Percentiles rank a stretch among this genome's conserved stretches.
Conservation (phyloP, 2,329 filamentous ascomycete species). For the Arthrobotrys entomopaga region DNA sequence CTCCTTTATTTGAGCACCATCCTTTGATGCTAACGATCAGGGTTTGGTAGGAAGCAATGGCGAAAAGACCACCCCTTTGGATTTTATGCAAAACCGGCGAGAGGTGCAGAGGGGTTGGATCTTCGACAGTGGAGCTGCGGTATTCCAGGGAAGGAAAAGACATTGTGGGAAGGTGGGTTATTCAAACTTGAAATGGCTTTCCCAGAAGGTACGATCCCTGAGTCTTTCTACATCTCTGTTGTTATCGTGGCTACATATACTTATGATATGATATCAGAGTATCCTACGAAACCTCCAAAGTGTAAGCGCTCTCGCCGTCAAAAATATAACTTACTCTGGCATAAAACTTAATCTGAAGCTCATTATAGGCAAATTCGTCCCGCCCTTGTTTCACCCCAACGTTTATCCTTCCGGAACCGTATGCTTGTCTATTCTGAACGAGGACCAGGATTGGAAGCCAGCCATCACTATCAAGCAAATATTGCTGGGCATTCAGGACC, state of each 20-base stretch:
- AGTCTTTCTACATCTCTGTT: not conserved
- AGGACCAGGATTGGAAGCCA: constrained; percentile 98
- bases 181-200: constrained; percentile 95
- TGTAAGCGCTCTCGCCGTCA: constrained; percentile 70
- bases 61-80: constrained; percentile 96
- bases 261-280: constrained; percentile 70
- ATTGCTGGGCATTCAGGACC: constrained; percentile 91
- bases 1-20: constrained; percentile 31
- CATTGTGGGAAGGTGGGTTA: constrained; percentile 95
- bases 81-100: constrained; percentile 89
- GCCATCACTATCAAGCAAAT: constrained; percentile 99
- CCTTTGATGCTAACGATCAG: constrained; percentile 24
- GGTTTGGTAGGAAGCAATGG: constrained; percentile 85
- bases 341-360: too few species aligned
- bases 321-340: too few species aligned
- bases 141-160: constrained; percentile 94
- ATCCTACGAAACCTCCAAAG: constrained; percentile 98
- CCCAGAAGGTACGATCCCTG: constrained; percentile 77
- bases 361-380: constrained; percentile 85
- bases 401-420: constrained; percentile 98
- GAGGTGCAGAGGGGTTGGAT: constrained; percentile 81
- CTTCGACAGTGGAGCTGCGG: constrained; percentile 97
- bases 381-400: constrained; percentile 96
- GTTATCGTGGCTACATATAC: constrained; percentile 23
- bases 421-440: constrained; percentile 95